Evolutionary conservation across 352 stramenopile genomes (phyloP).

Genomic region (Stramenopiles sp.): DNA sequence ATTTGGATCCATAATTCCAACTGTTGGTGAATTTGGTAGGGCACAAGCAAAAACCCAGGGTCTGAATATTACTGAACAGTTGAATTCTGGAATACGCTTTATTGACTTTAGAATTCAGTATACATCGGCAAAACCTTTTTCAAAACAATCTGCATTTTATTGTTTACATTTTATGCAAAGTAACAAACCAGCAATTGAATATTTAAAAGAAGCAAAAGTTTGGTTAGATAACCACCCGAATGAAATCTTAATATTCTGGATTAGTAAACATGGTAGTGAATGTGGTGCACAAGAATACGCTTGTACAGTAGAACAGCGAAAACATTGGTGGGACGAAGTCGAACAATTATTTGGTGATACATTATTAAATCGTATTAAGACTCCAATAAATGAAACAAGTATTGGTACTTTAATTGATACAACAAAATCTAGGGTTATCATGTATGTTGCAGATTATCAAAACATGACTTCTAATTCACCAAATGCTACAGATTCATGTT

Average conservation of each 20-base stretch:
- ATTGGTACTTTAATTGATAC: slow-evolving; percentile 14
- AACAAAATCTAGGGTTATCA: slow-evolving; percentile 12
- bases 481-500: too few relatives aligned
- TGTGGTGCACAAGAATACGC: slow-evolving; percentile 18
- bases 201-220: slow-evolving; percentile 13
- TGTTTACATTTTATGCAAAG: slow-evolving; percentile 18
- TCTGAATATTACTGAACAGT: slow-evolving; percentile 14
- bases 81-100: slow-evolving; percentile 19
- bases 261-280: slow-evolving; percentile 16
- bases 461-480: background rate
- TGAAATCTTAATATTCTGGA: slow-evolving; percentile 20
- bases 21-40: slow-evolving; percentile 15
- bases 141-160: slow-evolving; percentile 12
- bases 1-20: slow-evolving; percentile 3
- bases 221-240: slow-evolving; percentile 17
- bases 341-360: slow-evolving; percentile 11
- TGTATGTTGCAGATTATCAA: slow-evolving; percentile 13
- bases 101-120: slow-evolving; percentile 16
- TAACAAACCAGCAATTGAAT: slow-evolving; percentile 9
- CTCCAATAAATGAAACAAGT: background rate
- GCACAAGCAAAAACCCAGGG: slow-evolving; percentile 17
- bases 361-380: background rate
- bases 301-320: slow-evolving; percentile 10
- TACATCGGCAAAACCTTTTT: background rate
- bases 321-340: slow-evolving; percentile 18